These are phyloP conservation scores for Neonectria hederae DNA, from an alignment of 2,329 filamentous ascomycete species.

Conservation along the genomic window DNA sequence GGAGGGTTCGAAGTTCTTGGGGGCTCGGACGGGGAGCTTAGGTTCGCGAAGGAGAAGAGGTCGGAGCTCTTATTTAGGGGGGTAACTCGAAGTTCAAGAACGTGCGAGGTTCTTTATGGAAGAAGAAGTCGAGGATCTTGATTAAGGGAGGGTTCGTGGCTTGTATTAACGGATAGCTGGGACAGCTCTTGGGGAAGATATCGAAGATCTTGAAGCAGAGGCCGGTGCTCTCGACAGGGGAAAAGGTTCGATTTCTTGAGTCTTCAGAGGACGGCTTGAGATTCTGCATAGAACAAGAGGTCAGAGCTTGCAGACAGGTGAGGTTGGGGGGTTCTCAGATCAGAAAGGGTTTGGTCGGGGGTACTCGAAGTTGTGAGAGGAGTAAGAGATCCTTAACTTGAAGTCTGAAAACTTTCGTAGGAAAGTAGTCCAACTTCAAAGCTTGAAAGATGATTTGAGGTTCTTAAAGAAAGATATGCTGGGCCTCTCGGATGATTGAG, in stretches of 20 bases:
- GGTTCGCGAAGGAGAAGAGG: not conserved
- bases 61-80: not conserved
- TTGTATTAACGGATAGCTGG: not conserved
- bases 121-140: not conserved
- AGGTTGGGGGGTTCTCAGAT: no score
- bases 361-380: not conserved
- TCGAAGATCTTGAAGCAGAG: not conserved
- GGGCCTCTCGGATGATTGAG: no score
- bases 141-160: not conserved
- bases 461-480: no score
- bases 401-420: not conserved
- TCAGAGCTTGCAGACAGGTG: not conserved
- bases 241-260: not conserved
- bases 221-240: not conserved
- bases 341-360: not conserved
- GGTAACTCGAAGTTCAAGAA: not conserved
- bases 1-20: not conserved
- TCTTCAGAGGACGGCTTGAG: not conserved
- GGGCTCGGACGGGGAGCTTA: not conserved
- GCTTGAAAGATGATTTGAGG: not conserved
- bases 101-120: not conserved
- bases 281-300: not conserved
- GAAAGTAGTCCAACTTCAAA: not conserved
- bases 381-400: not conserved
- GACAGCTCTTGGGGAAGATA: not conserved